Base-by-base conservation (phyloP, 345 rosid genomes). In the Kandelia obovata region DNA sequence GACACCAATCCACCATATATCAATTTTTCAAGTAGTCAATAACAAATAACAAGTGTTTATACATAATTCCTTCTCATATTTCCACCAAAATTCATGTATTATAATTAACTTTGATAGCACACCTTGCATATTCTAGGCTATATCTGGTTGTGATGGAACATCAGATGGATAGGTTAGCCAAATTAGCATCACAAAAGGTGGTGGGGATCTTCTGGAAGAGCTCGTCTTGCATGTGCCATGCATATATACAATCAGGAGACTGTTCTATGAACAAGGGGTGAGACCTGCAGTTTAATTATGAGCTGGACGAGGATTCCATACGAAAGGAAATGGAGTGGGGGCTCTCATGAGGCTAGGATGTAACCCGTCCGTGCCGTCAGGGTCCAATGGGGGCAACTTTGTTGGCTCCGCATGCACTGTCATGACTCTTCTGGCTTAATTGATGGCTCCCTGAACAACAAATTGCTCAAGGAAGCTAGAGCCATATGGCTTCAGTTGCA, bases 161-260 rank as follows among this genome's bases (percentile, higher is more conserved):
- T 10, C 3, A 47, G 15, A 91, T 94, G 98, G 97, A 94, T 68
- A 71, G 86, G 19, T 85, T 89, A 13, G 85, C 81, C 17, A 91
- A 79, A 74, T 68, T 94, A 71, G 92, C 90, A 11, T 84, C 96
- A 1, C 95, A 89, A 61, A 91, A 84, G 81, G 92, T 95, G 21
- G 97, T 89, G 81, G 97, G 88, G 84, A 94, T 94, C 58, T 94
- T 89, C 86, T 88, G 97, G 85, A 91, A 91, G 86, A 91, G 91
- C 67, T 78, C 92, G 1, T 91, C 95, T 75, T 89, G 91, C 82
- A 89, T 94, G 97, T 76, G 91, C 82, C 97, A 94, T 74, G 91
- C 97, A 94, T 74, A 90, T 97, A 94, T 74, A 89, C 98, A 53
- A 88, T 91, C 51, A 91, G 91, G 80, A 79, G 90, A 34, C 65